Evolutionary conservation across 257 asterid genomes (phyloP).

Genomic region (Solanum corneliomulleri): DNA sequence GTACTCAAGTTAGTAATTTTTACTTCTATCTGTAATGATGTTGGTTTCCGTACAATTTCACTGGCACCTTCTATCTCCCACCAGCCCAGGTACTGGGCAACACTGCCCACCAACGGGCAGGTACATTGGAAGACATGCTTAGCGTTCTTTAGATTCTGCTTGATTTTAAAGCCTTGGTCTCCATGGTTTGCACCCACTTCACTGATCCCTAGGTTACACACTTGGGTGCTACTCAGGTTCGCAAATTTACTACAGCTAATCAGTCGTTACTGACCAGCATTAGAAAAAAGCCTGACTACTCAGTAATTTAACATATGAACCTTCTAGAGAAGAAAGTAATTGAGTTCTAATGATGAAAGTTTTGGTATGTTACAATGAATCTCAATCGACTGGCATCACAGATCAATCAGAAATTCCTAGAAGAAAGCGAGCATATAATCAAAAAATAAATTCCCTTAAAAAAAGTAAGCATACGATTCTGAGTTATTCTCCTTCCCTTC

Average conservation of each 20-base stretch:
- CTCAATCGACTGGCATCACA: not conserved
- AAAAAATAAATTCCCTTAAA: not conserved
- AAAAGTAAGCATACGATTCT: not conserved
- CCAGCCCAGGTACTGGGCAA: not conserved
- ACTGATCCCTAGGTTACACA: not conserved
- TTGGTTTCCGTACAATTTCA: not conserved
- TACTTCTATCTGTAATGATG: not conserved
- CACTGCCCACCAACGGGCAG: not conserved
- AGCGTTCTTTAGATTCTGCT: not conserved
- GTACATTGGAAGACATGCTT: not conserved
- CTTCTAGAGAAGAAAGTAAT: not conserved
- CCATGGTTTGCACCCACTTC: not conserved
- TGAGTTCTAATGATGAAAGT: not conserved
- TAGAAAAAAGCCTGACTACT: not conserved
- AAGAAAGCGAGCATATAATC: not conserved
- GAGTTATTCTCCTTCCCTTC: not conserved
- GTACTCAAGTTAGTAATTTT: not conserved
- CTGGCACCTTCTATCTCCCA: not conserved
- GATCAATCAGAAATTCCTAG: not conserved
- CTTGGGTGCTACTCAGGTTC: not conserved
- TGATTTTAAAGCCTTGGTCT: not conserved
- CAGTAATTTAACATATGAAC: not conserved
- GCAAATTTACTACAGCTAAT: not conserved
- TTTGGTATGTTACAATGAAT: not conserved
- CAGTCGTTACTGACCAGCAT: not conserved